phyloP scores from a whole-genome alignment of 163 green algal genomes.

The Chloromonas sp. region DNA sequence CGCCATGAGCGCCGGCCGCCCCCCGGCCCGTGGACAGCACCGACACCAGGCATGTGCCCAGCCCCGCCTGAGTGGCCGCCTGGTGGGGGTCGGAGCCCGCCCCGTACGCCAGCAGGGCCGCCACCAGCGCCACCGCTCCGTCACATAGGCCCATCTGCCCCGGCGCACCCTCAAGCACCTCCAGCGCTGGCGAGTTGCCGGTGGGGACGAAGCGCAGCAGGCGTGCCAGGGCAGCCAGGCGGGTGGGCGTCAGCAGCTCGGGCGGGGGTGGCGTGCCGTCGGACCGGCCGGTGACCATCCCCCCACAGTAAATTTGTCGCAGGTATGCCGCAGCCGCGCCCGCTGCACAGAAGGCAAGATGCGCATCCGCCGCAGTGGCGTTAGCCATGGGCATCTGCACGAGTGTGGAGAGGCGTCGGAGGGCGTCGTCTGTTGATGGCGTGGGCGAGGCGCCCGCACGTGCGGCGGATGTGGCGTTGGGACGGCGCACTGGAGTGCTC shows the following conservation, averaged over 20 bases:
- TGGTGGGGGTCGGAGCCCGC: conserved; percentile 12
- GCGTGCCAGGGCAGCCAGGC: conserved; percentile 33
- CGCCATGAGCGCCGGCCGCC: conserved; percentile 11
- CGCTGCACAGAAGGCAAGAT: conserved; percentile 29
- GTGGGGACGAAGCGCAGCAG: conserved; percentile 29
- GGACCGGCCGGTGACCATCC: not conserved
- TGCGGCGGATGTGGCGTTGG: too few species aligned
- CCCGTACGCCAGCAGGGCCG: conserved; percentile 41
- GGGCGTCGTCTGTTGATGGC: conserved; percentile 12
- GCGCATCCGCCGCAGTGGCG: not conserved
- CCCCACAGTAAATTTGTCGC: conserved; percentile 16
- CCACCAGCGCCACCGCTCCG: conserved; percentile 45
- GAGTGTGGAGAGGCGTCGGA: conserved; percentile 10
- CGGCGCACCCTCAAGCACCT: conserved; percentile 19
- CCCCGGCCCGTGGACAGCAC: not conserved
- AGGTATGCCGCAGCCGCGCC: conserved; percentile 32
- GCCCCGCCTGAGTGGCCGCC: conserved; percentile 19
- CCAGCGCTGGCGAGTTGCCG: conserved; percentile 11
- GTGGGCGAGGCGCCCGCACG: not conserved
- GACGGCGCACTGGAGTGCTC: not conserved
- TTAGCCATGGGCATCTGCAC: conserved; percentile 14
- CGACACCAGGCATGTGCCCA: conserved; percentile 10
- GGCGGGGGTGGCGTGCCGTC: conserved; percentile 21
- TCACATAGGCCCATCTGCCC: conserved; percentile 54
- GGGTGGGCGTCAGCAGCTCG: conserved; percentile 30